Evolutionary conservation across 306 rosid genomes (phyloP), one percentile per base, ranked within the genome.

Genomic region (Begonia masoniana): DNA sequence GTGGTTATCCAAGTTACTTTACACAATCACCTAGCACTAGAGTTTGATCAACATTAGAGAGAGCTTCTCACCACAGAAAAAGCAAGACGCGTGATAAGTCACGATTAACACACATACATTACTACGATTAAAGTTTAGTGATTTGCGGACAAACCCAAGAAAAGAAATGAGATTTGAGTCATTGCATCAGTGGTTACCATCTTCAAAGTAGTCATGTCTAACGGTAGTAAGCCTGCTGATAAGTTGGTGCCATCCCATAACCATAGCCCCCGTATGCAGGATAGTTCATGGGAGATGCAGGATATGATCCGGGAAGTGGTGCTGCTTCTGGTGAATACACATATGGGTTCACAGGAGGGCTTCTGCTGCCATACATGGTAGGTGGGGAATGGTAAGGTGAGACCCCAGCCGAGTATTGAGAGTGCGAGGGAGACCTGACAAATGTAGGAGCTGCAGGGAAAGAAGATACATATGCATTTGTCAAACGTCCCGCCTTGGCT

Each of bases 221-320:
- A 81, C 95, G 92, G 96, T 92, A 86, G 95, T 92, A 92, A 79
- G 99, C 99, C 85, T 80, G 99, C 91, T 91, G 96, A 86, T 92
- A 92, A 78, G 92, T 75, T 64, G 92, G 86, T 60, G 94, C 84
- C 88, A 91, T 63, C 45, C 92, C 87, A 66, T 80, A 84, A 19
- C 84, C 99, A 63, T 92, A 92, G 66, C 79, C 87, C 51, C 84
- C 79, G 19, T 91, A 91, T 15, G 87, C 88, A 54, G 99, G 84
- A 73, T 92, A 86, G 46, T 71, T 81, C 95, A 92, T 81, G 36
- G 96, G 96, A 54, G 88, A 77, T 1, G 79, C 71, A 2, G 84
- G 88, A 63, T 86, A 92, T 36, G 93, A 60, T 57, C 79, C 94
- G 13, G 88, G 74, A 26, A 76, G 75, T 52, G 93, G 86, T 13